Conservation (phyloP, 2,329 filamentous ascomycete genomes). For the Beauveria medogensis region DNA sequence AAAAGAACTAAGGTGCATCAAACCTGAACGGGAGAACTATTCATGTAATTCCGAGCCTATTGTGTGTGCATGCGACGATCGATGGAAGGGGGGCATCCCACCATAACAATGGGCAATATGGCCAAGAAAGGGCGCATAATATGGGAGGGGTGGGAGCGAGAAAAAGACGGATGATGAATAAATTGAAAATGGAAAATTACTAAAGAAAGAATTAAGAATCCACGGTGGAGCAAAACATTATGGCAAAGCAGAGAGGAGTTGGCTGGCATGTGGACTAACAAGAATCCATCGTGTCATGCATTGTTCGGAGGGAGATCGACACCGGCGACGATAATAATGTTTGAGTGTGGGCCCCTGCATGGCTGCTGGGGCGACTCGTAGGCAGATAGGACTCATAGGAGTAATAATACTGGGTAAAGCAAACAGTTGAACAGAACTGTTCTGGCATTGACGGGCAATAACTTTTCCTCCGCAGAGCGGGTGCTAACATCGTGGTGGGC, state of each 20-base stretch:
- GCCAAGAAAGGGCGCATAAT: background rate
- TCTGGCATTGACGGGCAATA: too few relatives aligned
- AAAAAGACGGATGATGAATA: background rate
- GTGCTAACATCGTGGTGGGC: background rate
- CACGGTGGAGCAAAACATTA: background rate
- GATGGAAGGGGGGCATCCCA: background rate
- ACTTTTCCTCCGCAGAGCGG: too few relatives aligned
- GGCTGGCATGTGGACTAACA: slow-evolving; percentile 2
- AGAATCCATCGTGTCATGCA: background rate
- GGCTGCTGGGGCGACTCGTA: slow-evolving; percentile 25
- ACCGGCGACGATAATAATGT: background rate
- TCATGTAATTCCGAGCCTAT: background rate
- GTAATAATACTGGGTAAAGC: too few relatives aligned
- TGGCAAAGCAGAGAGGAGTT: background rate
- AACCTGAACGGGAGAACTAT: background rate
- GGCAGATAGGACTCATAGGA: background rate
- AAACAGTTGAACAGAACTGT: too few relatives aligned
- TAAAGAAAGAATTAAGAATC: background rate
- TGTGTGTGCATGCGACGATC: background rate
- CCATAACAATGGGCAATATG: background rate
- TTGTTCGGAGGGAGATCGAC: slow-evolving; percentile 7
- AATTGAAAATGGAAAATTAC: background rate
- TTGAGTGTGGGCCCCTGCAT: slow-evolving; percentile 17
- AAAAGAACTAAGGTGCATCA: background rate
- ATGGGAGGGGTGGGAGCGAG: background rate